Base-by-base conservation (phyloP, 2,329 filamentous ascomycete genomes). In the Fusarium nurragi region DNA sequence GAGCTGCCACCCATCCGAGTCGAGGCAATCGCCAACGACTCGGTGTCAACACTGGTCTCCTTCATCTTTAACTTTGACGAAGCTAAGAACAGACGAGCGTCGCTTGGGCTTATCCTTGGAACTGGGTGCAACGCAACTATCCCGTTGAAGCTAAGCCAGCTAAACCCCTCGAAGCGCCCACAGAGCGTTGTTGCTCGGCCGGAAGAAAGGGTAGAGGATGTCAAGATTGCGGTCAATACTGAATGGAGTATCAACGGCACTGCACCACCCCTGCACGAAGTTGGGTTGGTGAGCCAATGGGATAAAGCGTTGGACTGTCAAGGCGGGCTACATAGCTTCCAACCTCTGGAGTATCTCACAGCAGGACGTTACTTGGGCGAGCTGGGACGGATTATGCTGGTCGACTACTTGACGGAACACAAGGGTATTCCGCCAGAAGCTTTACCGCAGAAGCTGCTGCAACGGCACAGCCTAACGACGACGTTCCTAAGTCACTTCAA, bases 301-400 rank as follows among this genome's bases (percentile, higher is more conserved):
- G 92, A 95, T 70, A 77, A 80, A 11, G 78, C 83, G 57, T 81
- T 95, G 7, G 90, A 93, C 68, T 77, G 77, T 6, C 84, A 87
- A 41, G 89, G 88, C 68, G 88, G 92, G 68, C 81, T 80, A 8
- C 90, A 91, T 0, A 91, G 91, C 0, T 93, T 94, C 69, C 91
- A 94, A 66, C 91, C 91, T 0, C 85, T 94, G 19, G 92, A 95
- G 73, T 94, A 94, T 77, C 92, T 94, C 89, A 93, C 90, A 1
- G 86, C 90, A 4, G 91, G 91, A 4, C 83, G 91, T 37, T 94
- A 94, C 73, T 82, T 94, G 5, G 91, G 91, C 47, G 91, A 94
- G 76, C 84, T 94, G 12, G 88, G 90, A 22, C 87, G 91, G 23
- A 80, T 93, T 54, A 86, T 91, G 61, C 81, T 93, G 51, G 76